Percentiles rank a stretch among this genome's conserved stretches.
phyloP scores from a whole-genome alignment of 805 yeast species.

The Ogataea allantospora region DNA sequence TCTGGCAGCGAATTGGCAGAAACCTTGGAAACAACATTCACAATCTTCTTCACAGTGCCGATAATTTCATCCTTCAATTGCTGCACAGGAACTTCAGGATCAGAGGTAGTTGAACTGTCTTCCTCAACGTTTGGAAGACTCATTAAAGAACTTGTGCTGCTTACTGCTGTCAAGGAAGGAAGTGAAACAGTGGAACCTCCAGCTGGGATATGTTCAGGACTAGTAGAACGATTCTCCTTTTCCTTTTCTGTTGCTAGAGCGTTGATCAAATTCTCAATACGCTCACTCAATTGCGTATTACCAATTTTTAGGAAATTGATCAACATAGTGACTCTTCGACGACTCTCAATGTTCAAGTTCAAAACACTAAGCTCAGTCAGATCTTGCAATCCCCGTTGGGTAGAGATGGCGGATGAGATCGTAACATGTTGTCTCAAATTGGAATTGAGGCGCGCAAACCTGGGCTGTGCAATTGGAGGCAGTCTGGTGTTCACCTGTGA shows the following conservation, averaged over 20 bases:
- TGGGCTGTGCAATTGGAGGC: conserved; percentile 13
- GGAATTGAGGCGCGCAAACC: conserved; percentile 18
- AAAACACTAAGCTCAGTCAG: conserved; percentile 34
- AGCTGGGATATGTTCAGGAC: conserved; percentile 1
- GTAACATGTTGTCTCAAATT: conserved; percentile 30
- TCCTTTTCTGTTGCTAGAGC: conserved; percentile 28
- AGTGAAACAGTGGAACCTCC: conserved; percentile 12
- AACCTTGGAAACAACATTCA: conserved; percentile 79
- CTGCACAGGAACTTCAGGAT: conserved; percentile 29
- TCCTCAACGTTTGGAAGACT: conserved; percentile 15
- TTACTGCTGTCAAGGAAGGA: conserved; percentile 20
- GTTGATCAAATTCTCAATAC: conserved; percentile 53
- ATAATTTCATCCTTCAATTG: conserved; percentile 79
- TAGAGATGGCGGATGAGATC: conserved; percentile 30
- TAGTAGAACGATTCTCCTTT: conserved; percentile 9
- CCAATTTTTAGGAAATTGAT: conserved; percentile 79
- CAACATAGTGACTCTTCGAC: conserved; percentile 73
- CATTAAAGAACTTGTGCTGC: conserved; percentile 18
- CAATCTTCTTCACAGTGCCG: conserved; percentile 84
- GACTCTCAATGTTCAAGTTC: conserved; percentile 56
- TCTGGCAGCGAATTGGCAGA: conserved; percentile 75
- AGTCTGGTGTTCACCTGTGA: conserved; percentile 4
- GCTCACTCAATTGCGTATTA: conserved; percentile 66
- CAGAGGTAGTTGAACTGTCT: conserved; percentile 6
- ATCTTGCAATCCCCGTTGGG: conserved; percentile 33